Conservation (phyloP, 305 asterid genomes). For the Solanum hybrid region DNA sequence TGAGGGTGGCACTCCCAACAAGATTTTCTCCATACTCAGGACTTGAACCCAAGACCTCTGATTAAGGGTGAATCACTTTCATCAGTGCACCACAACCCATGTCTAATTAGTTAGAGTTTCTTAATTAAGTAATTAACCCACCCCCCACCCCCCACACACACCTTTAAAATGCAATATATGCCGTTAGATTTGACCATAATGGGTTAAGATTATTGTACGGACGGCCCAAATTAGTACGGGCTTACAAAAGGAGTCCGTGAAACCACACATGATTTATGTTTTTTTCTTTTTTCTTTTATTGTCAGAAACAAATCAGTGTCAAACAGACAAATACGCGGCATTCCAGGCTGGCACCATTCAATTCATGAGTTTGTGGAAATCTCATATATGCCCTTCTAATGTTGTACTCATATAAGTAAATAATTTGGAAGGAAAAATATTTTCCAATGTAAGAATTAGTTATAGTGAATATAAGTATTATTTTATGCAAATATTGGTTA, state of each 20-base stretch:
- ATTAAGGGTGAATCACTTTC: too few relatives aligned
- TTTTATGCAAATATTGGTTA: too few relatives aligned
- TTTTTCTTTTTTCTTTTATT: neutral
- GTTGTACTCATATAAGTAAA: neutral
- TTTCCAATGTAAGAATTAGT: neutral
- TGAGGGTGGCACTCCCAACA: fast-evolving
- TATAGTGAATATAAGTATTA: too few relatives aligned
- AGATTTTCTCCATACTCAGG: too few relatives aligned
- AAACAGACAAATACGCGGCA: neutral
- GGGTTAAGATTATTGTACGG: neutral
- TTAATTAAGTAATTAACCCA: too few relatives aligned
- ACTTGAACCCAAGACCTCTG: too few relatives aligned
- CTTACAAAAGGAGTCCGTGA: neutral
- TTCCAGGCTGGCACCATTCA: conserved; percentile 10
- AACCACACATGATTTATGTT: neutral
- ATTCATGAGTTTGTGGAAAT: neutral
- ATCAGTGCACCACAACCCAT: too few relatives aligned
- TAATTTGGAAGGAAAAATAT: neutral
- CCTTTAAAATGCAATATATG: neutral
- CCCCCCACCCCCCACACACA: fast-evolving
- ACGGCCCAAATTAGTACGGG: neutral
- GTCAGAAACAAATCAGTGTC: neutral
- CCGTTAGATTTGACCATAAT: neutral
- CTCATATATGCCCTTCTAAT: neutral
- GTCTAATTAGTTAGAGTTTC: too few relatives aligned